These are phyloP conservation scores for Chlorella sorokiniana DNA, from an alignment of 139 green algal genomes.

Conservation along the genomic window DNA sequence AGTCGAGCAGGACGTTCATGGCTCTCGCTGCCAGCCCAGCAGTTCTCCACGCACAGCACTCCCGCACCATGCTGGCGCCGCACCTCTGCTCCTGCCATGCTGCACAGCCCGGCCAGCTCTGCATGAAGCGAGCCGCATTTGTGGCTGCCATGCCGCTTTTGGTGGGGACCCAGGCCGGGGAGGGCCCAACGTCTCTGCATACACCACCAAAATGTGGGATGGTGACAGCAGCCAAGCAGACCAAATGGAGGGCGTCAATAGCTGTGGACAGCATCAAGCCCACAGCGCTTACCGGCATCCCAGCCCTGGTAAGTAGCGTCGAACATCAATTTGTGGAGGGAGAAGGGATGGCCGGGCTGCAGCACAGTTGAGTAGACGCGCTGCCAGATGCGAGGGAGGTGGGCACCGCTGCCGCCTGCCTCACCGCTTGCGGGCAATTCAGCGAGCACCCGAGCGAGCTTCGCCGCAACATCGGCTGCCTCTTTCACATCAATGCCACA, in stretches of 20 bases:
- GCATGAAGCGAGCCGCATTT: constrained; percentile 69
- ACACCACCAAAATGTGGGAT: no score
- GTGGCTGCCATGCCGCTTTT: constrained; percentile 34
- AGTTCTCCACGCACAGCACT: no score
- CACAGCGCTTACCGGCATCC: constrained; percentile 41
- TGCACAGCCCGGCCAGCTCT: constrained; percentile 35
- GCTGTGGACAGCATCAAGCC: no score
- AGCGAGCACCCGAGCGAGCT: not conserved
- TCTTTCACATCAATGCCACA: not conserved
- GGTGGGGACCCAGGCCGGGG: constrained; percentile 68
- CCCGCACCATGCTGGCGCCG: no score
- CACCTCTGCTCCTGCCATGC: not conserved
- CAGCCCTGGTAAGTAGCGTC: constrained; percentile 50
- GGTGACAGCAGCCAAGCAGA: no score
- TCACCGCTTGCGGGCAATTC: not conserved
- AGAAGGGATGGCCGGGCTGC: constrained; percentile 56
- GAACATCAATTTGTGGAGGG: constrained; percentile 59
- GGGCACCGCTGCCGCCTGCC: not conserved
- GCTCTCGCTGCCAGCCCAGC: not conserved
- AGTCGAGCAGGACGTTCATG: no score
- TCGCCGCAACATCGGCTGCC: not conserved
- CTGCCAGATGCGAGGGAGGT: no score
- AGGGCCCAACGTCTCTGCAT: no score
- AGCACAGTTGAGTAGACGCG: constrained; percentile 48
- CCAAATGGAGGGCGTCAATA: no score